phyloP scores from a whole-genome alignment of 345 rosid species.

The Psidium friedrichsthalianum region DNA sequence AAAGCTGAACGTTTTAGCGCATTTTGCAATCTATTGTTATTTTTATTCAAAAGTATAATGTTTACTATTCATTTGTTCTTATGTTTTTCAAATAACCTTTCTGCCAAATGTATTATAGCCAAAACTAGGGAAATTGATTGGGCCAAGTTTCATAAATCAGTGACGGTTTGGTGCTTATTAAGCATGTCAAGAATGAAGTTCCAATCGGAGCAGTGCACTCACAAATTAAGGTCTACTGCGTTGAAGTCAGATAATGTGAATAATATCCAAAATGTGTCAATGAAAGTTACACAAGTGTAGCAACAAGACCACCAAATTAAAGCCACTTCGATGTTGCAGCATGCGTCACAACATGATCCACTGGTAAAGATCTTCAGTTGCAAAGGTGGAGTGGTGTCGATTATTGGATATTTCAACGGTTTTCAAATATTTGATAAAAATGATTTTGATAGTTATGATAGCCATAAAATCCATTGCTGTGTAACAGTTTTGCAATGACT shows the following conservation, averaged over 20 bases:
- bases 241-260: neutral
- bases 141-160: neutral
- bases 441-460: no score
- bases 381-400: neutral
- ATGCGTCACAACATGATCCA: neutral
- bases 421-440: no score
- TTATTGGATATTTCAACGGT: neutral
- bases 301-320: neutral
- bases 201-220: neutral
- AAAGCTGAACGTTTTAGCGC: neutral
- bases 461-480: no score
- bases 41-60: neutral
- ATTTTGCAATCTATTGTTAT: no score
- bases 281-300: neutral
- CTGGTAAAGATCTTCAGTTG: neutral
- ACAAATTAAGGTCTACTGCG: neutral
- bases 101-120: neutral
- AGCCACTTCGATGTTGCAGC: neutral
- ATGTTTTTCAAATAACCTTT: neutral
- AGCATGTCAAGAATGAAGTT: neutral
- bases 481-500: no score
- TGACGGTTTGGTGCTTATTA: neutral
- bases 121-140: neutral
- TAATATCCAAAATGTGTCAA: neutral
- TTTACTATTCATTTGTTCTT: neutral